Conservation (phyloP, 2,329 filamentous ascomycete genomes). For the Colletotrichum shisoi region DNA sequence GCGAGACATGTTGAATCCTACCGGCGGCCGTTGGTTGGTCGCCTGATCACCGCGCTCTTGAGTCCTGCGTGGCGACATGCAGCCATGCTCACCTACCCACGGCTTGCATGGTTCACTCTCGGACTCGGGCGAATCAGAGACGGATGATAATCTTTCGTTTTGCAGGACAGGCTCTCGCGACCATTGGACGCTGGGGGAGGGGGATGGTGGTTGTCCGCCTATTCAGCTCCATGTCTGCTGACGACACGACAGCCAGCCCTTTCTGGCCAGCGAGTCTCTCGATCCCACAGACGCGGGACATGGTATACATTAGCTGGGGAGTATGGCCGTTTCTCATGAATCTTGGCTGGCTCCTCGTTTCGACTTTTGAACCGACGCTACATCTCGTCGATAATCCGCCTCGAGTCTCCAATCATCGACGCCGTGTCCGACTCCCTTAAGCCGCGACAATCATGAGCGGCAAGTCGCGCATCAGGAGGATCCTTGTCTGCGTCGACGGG, state of each 20-base stretch:
- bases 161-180: background rate
- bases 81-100: background rate
- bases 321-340: too few relatives aligned
- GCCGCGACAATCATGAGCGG: background rate
- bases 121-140: background rate
- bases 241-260: background rate
- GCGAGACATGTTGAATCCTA: background rate
- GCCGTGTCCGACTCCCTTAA: background rate
- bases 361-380: too few relatives aligned
- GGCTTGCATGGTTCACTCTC: background rate
- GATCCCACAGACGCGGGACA: background rate
- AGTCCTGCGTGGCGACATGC: background rate
- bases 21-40: background rate
- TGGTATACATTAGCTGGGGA: too few relatives aligned
- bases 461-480: constrained; percentile 6
- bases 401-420: background rate
- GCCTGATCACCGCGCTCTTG: background rate
- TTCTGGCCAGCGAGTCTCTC: too few relatives aligned
- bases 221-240: background rate
- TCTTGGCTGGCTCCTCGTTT: background rate
- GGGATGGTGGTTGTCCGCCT: background rate
- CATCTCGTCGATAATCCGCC: background rate
- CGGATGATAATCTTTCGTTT: background rate
- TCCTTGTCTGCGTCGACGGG: constrained; percentile 34
- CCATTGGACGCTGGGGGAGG: background rate